Evolutionary conservation across 495 filamentous ascomycete species (phyloP).

Genomic region (Pyrenopolyporus hunteri): DNA sequence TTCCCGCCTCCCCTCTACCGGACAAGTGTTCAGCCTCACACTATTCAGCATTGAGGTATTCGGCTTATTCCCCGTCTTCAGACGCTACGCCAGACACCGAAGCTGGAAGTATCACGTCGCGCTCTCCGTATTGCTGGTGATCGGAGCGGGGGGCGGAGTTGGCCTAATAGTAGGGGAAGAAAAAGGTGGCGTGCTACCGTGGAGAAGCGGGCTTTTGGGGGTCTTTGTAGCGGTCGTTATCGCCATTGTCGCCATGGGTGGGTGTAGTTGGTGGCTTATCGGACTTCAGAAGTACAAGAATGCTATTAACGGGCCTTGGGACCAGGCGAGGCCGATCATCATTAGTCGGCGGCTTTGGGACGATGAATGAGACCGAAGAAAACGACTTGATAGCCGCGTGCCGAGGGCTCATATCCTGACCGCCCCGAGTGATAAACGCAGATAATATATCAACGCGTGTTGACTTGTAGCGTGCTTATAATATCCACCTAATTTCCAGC

Average conservation of each 20-base stretch:
- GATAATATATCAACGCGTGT: too few species aligned
- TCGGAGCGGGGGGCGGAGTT: constrained; percentile 76
- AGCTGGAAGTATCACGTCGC: constrained; percentile 83
- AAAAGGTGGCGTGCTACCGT: constrained; percentile 61
- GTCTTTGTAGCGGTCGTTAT: constrained; percentile 74
- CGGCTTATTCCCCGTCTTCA: constrained; percentile 93
- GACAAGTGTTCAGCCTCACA: constrained; percentile 93
- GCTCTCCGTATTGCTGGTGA: constrained; percentile 78
- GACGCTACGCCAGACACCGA: constrained; percentile 80
- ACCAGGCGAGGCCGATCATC: constrained; percentile 88
- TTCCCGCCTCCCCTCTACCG: constrained; percentile 82
- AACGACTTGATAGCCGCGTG: neutral
- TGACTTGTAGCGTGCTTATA: too few species aligned
- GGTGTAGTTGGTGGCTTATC: constrained; percentile 98
- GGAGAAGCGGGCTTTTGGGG: constrained; percentile 73
- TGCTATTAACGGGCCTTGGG: constrained; percentile 97
- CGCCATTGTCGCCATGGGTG: constrained; percentile 77
- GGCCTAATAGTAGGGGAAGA: constrained; percentile 65
- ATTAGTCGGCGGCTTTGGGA: constrained; percentile 57
- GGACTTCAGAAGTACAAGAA: constrained; percentile 98
- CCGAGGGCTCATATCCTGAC: too few species aligned
- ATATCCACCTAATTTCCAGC: too few species aligned
- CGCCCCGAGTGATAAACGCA: too few species aligned
- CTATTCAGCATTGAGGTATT: constrained; percentile 98
- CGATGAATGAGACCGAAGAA: constrained; percentile 43